A percentile compares a stretch with the other conserved stretches of the same genome.
These are phyloP conservation scores for Chalciporus pseudorubinellus DNA, from an alignment of 768 basidiomycete genomes.

Conservation along the genomic window DNA sequence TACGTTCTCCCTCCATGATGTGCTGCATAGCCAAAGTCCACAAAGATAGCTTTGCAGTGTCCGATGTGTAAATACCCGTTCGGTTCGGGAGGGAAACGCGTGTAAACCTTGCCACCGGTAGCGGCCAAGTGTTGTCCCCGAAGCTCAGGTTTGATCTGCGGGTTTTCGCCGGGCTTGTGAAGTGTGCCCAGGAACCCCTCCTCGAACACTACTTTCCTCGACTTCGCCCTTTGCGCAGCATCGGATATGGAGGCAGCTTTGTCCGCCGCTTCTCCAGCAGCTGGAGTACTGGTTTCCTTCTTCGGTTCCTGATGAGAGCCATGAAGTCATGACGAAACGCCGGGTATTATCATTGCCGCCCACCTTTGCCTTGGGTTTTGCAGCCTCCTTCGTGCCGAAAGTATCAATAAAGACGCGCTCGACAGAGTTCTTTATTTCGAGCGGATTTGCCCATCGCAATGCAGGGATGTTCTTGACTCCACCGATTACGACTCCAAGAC, in stretches of 20 bases:
- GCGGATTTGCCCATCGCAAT: slow-evolving; percentile 78
- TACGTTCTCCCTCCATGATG: slow-evolving; percentile 91
- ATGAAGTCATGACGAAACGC: neutral
- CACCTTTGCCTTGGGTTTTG: slow-evolving; percentile 68
- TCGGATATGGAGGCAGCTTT: slow-evolving; percentile 33
- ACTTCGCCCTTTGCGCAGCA: slow-evolving; percentile 34
- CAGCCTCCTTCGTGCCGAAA: slow-evolving; percentile 72
- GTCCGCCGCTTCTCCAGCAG: slow-evolving; percentile 1
- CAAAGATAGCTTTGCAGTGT: slow-evolving; percentile 97
- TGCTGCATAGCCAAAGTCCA: slow-evolving; percentile 98
- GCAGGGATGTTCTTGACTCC: slow-evolving; percentile 58
- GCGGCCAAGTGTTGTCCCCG: slow-evolving; percentile 77
- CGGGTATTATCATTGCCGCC: slow-evolving; percentile 2
- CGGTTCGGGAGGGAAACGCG: slow-evolving; percentile 98
- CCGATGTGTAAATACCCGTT: slow-evolving; percentile 96
- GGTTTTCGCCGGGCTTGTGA: slow-evolving; percentile 92
- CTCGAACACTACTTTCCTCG: slow-evolving; percentile 73
- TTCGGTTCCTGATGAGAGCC: slow-evolving; percentile 43
- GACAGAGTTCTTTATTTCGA: slow-evolving; percentile 80
- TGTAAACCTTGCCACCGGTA: slow-evolving; percentile 84
- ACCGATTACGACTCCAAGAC: slow-evolving; percentile 64
- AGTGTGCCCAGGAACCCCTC: slow-evolving; percentile 92
- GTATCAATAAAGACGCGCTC: slow-evolving; percentile 63
- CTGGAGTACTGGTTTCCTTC: slow-evolving; percentile 35
- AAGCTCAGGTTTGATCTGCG: slow-evolving; percentile 75